phyloP scores from a whole-genome alignment of 805 yeast species.

The Candida glaebosa region DNA sequence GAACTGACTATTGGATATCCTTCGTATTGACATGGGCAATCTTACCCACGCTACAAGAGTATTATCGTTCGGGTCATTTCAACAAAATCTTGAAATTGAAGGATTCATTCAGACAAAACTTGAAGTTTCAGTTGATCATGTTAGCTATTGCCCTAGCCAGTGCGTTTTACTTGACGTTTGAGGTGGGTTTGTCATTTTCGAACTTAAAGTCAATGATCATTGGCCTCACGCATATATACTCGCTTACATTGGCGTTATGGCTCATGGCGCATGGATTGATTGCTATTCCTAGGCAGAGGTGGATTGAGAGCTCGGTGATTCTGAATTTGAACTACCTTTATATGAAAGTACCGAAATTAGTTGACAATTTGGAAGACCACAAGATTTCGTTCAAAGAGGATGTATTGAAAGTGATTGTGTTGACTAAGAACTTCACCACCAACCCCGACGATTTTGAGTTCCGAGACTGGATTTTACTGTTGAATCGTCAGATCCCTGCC shows the following conservation, averaged over 20 bases:
- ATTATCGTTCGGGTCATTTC: slow-evolving; percentile 66
- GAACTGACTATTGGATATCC: slow-evolving; percentile 75
- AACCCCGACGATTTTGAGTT: slow-evolving; percentile 34
- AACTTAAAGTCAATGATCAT: slow-evolving; percentile 66
- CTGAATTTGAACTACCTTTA: slow-evolving; percentile 39
- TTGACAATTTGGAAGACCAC: slow-evolving; percentile 63
- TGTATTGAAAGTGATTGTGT: slow-evolving; percentile 53
- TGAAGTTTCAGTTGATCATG: slow-evolving; percentile 59
- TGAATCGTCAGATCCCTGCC: slow-evolving; percentile 44
- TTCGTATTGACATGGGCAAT: slow-evolving; percentile 76
- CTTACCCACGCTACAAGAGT: slow-evolving; percentile 71
- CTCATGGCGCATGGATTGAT: slow-evolving; percentile 80
- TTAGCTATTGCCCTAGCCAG: slow-evolving; percentile 52
- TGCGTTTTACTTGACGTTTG: slow-evolving; percentile 53
- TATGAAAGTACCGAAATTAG: slow-evolving; percentile 50
- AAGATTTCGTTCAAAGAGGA: slow-evolving; percentile 60
- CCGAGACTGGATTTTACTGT: slow-evolving; percentile 63
- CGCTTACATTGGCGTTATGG: slow-evolving; percentile 74
- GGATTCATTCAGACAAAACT: slow-evolving; percentile 55
- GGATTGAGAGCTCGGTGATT: slow-evolving; percentile 31
- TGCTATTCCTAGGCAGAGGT: slow-evolving; percentile 54
- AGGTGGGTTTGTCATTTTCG: slow-evolving; percentile 46
- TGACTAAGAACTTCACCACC: slow-evolving; percentile 43
- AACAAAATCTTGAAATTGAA: slow-evolving; percentile 42
- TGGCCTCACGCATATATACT: slow-evolving; percentile 74